Percentiles rank a stretch among this genome's conserved stretches.
These are phyloP conservation scores for Umbelopsis sp. DNA, from an alignment of 371 early-diverging fungal genomes.

Conservation along the genomic window DNA sequence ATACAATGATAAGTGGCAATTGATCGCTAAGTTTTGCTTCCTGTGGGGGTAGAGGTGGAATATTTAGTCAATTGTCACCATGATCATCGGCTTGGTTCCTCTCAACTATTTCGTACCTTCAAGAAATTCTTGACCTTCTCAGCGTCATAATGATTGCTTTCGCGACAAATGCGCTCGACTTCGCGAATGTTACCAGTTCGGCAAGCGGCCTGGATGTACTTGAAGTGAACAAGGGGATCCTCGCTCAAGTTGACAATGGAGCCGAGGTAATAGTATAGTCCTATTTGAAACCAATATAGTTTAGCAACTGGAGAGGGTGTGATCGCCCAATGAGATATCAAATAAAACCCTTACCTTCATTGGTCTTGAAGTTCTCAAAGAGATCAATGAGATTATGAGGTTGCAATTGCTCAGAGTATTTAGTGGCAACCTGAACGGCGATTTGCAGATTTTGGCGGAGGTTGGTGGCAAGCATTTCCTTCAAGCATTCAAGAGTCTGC, in stretches of 20 bases:
- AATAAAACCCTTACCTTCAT: constrained; percentile 73
- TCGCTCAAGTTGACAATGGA: constrained; percentile 94
- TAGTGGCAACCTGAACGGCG: constrained; percentile 93
- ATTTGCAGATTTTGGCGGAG: constrained; percentile 94
- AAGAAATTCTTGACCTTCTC: constrained; percentile 98
- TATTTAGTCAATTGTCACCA: too few relatives aligned
- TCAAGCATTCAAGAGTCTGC: constrained; percentile 90
- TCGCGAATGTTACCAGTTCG: constrained; percentile 95
- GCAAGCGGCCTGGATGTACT: constrained; percentile 96
- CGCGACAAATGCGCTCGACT: constrained; percentile 96
- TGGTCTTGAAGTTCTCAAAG: constrained; percentile 90
- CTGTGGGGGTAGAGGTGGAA: constrained; percentile 18
- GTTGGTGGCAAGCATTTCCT: constrained; percentile 86
- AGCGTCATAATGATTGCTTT: constrained; percentile 93
- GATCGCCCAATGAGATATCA: background rate
- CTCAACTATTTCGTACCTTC: constrained; percentile 51
- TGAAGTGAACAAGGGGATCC: constrained; percentile 95
- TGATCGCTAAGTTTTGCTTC: constrained; percentile 95
- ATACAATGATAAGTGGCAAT: constrained; percentile 96
- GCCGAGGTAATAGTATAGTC: constrained; percentile 91
- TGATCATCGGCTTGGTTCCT: too few relatives aligned
- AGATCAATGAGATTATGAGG: constrained; percentile 85
- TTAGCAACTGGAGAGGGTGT: background rate
- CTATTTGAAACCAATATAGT: constrained; percentile 23
- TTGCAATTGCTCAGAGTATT: constrained; percentile 93